phyloP scores from a whole-genome alignment of 2,329 filamentous ascomycete species.

The Bertia moriformis region DNA sequence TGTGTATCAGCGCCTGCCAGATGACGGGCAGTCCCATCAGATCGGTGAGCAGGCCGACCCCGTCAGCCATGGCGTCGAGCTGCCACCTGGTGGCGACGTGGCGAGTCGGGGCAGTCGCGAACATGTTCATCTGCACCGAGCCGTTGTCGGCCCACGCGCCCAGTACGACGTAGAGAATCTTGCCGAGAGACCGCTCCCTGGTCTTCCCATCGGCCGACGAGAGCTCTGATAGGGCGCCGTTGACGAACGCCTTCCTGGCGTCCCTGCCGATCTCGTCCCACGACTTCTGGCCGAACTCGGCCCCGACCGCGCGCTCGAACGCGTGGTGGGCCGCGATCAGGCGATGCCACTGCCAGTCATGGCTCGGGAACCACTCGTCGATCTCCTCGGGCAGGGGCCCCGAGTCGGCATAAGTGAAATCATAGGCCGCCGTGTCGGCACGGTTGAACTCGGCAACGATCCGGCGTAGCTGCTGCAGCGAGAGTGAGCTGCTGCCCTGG shows the following conservation, averaged over 20 bases:
- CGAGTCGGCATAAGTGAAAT: conserved; percentile 67
- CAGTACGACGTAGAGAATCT: conserved; percentile 45
- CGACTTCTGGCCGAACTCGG: conserved; percentile 32
- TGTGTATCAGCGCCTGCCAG: conserved; percentile 31
- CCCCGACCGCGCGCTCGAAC: conserved; percentile 74
- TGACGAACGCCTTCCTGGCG: no score
- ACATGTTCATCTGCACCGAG: conserved; percentile 23
- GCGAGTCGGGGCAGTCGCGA: conserved; percentile 21
- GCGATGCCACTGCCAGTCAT: conserved; percentile 69
- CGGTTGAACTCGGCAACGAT: conserved; percentile 63
- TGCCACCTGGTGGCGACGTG: conserved; percentile 38
- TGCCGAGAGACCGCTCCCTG: conserved; percentile 42
- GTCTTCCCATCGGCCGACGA: conserved; percentile 40
- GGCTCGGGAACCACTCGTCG: conserved; percentile 95
- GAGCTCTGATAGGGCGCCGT: conserved; percentile 45
- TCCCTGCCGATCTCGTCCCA: conserved; percentile 17
- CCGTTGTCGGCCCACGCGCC: conserved; percentile 60
- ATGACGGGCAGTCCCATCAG: conserved; percentile 32
- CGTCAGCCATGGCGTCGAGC: conserved; percentile 41
- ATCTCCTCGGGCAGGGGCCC: conserved; percentile 72
- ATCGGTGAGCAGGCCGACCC: conserved; percentile 33
- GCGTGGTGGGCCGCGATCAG: conserved; percentile 60
- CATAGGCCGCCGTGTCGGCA: conserved; percentile 60
- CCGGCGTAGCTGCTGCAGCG: conserved; percentile 57
- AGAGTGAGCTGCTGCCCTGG: conserved; percentile 50